A percentile compares a stretch with the other conserved stretches of the same genome.
phyloP scores from a whole-genome alignment of 805 yeast species.

The Saccharomyces jurei region DNA sequence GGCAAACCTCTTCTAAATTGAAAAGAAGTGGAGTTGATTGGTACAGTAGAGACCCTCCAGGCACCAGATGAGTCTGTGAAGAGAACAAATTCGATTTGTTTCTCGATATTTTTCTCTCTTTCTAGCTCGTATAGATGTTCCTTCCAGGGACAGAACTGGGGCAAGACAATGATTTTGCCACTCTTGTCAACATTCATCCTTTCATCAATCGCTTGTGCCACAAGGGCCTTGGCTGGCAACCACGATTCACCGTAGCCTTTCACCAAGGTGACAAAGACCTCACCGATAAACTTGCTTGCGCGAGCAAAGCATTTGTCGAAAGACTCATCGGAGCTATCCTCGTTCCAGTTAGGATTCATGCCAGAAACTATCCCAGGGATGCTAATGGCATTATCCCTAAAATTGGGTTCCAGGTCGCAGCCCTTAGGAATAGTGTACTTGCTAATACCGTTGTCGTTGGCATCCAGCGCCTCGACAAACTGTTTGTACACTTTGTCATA shows the following conservation, averaged over 20 bases:
- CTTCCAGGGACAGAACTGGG: slow-evolving; percentile 89
- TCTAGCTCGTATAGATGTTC: slow-evolving; percentile 79
- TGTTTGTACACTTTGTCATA: slow-evolving; percentile 75
- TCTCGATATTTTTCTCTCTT: slow-evolving; percentile 42
- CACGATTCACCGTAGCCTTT: slow-evolving; percentile 73
- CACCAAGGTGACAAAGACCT: slow-evolving; percentile 60
- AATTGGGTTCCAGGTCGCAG: slow-evolving; percentile 44
- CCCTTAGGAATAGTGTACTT: slow-evolving; percentile 42
- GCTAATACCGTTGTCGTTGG: slow-evolving; percentile 88
- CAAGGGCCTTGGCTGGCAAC: slow-evolving; percentile 82
- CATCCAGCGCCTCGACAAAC: slow-evolving; percentile 87
- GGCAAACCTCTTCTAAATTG: slow-evolving; percentile 83
- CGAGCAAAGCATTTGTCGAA: slow-evolving; percentile 57
- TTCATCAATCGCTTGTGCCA: slow-evolving; percentile 53
- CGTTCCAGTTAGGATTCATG: slow-evolving; percentile 82
- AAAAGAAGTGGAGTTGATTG: slow-evolving; percentile 70
- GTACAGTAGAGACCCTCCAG: slow-evolving; percentile 89
- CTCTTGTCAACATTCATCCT: slow-evolving; percentile 54
- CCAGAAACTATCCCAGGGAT: slow-evolving; percentile 71
- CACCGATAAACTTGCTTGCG: slow-evolving; percentile 80
- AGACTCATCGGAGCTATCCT: slow-evolving; percentile 53
- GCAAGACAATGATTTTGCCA: slow-evolving; percentile 68
- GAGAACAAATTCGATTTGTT: slow-evolving; percentile 63
- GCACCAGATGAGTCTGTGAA: slow-evolving; percentile 63
- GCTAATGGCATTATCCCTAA: slow-evolving; percentile 64